Base-by-base conservation (phyloP, 2,329 filamentous ascomycete species). In the Aureobasidium sp. region DNA sequence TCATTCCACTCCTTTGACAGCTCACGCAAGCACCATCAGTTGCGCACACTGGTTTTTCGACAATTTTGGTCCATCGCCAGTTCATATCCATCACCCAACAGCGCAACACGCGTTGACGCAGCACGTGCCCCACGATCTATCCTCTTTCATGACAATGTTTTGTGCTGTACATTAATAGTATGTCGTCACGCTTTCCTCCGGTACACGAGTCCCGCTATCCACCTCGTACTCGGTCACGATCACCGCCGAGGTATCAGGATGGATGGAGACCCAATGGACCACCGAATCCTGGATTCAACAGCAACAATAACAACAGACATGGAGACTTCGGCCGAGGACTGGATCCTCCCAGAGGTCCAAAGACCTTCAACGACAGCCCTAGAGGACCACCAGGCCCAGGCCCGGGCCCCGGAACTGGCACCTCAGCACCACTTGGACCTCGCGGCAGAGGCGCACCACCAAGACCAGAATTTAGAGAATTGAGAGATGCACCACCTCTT, bases 301-400 rank as follows among this genome's bases (percentile, higher is more conserved):
- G 69, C 53, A 64, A 70, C 51, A 64, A 61, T 31, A 65, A 70
- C 57, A 64, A 62, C 37, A 65, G 71, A 64, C 67, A 70, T 57
- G 59, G 65, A 31, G 67, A 66, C 29, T 65, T 67, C 22, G 59
- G 64, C 36, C 67, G 69, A 59, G 68, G 66, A 34, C 64, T 67
- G 49, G 90, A 95, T 65, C 87, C 89, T 1, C 91, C 91, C 3
- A 83, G 91, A 62, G 91, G 89, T 0, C 91, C 91, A 12, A 91
- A 92, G 73, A 90, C 89, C 4, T 78, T 91, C 62, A 82, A 88
- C 64, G 89, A 93, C 84, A 34, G 82, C 17, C 70, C 75, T 53
- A 73, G 77, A 58, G 71, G 74, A 42, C 69, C 71, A 55, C 64
- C 71, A 12, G 31, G 31, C 9, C 9, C 31, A 12, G 31, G 31